Evolutionary conservation across 75 land plant genomes (phyloP).

Genomic region (Azolla pinnata): DNA sequence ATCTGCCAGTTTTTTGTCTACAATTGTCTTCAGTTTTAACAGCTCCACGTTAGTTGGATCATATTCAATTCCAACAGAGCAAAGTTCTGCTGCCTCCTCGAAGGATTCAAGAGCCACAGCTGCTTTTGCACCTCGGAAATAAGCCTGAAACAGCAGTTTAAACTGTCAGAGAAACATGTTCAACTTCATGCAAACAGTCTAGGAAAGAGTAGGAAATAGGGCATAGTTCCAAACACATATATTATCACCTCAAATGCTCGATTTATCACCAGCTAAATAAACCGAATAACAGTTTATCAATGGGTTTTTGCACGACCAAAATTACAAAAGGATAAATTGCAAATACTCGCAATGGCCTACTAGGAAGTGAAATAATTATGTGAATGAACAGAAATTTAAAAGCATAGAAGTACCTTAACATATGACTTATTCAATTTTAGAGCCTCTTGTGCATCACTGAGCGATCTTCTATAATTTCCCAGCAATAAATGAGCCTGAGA

Average conservation of each 20-base stretch:
- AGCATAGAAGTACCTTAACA: conserved; percentile 81
- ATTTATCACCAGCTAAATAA: too few species aligned
- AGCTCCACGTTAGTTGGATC: conserved; percentile 57
- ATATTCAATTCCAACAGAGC: conserved; percentile 41
- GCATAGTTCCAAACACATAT: too few species aligned
- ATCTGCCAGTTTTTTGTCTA: conserved; percentile 28
- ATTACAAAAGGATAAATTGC: too few species aligned
- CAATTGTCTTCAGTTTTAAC: conserved; percentile 37
- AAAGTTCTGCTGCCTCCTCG: conserved; percentile 47
- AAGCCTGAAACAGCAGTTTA: conserved; percentile 36
- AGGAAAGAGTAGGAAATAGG: too few species aligned
- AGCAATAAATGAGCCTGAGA: conserved; percentile 84
- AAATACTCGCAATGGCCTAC: neutral
- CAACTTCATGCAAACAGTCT: too few species aligned
- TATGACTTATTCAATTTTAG: conserved; percentile 50
- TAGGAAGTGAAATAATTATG: neutral
- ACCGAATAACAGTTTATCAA: too few species aligned
- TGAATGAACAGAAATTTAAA: too few species aligned
- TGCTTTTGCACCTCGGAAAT: conserved; percentile 89
- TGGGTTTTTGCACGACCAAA: too few species aligned
- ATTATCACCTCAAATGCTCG: too few species aligned
- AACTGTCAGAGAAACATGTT: too few species aligned
- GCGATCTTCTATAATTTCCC: conserved; percentile 73
- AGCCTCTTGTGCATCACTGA: conserved; percentile 74
- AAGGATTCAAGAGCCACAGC: conserved; percentile 52